Percentiles rank a stretch among this genome's conserved stretches.
These are phyloP conservation scores for Phytophthora macrochlamydospora DNA, from an alignment of 352 stramenopile genomes.

Conservation along the genomic window DNA sequence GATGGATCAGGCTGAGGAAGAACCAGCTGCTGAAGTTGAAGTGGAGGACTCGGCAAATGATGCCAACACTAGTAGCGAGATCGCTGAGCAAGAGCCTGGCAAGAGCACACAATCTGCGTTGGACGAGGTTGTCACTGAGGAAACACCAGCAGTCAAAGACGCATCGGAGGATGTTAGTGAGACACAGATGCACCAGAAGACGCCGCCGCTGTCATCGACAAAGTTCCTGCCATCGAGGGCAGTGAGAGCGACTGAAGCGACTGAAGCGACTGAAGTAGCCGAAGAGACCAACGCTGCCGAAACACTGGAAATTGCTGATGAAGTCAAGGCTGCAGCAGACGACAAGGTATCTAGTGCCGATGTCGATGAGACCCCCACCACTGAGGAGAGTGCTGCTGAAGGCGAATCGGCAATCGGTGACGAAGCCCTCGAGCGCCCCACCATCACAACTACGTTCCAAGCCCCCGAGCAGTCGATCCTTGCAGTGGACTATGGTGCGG, in stretches of 20 bases:
- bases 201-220: no score
- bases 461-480: slow-evolving; percentile 13
- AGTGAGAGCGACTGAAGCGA: no score
- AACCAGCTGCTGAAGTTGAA: slow-evolving; percentile 2
- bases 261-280: background rate
- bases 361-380: background rate
- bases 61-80: no score
- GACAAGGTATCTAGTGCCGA: background rate
- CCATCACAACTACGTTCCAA: slow-evolving; percentile 16
- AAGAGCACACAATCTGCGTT: background rate
- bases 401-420: slow-evolving; percentile 5
- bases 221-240: no score
- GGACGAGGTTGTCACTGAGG: background rate
- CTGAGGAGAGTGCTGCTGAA: background rate
- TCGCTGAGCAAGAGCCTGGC: no score
- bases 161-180: no score
- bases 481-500: slow-evolving; percentile 1
- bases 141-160: background rate
- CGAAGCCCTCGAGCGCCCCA: background rate
- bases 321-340: slow-evolving; percentile 1
- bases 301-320: background rate
- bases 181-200: no score
- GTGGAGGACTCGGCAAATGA: background rate
- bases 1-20: background rate
- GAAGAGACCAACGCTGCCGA: background rate